Evolutionary conservation across 345 rosid genomes (phyloP).

Genomic region (Angophora floribunda): DNA sequence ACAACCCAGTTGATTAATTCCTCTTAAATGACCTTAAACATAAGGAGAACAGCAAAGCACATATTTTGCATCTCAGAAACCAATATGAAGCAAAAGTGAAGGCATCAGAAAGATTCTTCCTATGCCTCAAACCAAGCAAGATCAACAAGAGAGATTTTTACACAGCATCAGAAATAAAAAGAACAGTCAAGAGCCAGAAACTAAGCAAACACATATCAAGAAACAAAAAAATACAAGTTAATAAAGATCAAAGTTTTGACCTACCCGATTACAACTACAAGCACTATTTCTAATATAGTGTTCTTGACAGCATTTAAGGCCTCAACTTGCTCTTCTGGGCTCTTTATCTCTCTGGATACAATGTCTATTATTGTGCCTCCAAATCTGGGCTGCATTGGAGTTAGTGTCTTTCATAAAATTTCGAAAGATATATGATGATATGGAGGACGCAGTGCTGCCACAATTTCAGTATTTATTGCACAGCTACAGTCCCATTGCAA

Average conservation of each 20-base stretch:
- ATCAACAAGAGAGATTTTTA: neutral
- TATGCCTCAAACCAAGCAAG: neutral
- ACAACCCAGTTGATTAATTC: neutral
- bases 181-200: neutral
- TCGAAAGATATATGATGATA: neutral
- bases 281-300: constrained; percentile 26
- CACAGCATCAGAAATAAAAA: neutral
- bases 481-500: neutral
- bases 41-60: neutral
- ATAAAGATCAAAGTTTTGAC: neutral
- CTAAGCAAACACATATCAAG: neutral
- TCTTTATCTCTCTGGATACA: constrained; percentile 25
- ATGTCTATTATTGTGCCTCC: constrained; percentile 42
- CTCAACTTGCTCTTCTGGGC: constrained; percentile 25
- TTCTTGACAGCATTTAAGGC: constrained; percentile 28
- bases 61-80: neutral
- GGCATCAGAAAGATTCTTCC: neutral
- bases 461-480: neutral
- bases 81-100: neutral
- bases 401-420: neutral
- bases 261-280: constrained; percentile 30
- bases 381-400: constrained; percentile 30
- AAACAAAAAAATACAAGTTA: neutral
- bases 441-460: neutral
- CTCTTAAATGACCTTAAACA: neutral